These are phyloP conservation scores for Phytophthora idaei DNA, from an alignment of 352 stramenopile genomes.

Conservation along the genomic window DNA sequence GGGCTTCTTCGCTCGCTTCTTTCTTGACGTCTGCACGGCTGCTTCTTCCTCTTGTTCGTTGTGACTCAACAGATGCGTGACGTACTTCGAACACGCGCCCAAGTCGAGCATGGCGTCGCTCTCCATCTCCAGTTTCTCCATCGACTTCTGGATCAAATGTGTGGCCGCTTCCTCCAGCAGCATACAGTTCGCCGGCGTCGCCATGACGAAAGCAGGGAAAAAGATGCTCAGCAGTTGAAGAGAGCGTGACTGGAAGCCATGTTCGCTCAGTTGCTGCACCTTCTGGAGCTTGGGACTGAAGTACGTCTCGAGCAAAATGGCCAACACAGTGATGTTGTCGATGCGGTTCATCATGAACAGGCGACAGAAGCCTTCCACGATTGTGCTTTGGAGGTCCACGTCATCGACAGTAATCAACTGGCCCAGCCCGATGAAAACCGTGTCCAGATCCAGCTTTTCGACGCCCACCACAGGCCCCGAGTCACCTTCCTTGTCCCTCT, in stretches of 20 bases:
- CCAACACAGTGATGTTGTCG: constrained; percentile 60
- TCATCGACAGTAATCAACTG: constrained; percentile 61
- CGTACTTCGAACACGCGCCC: constrained; percentile 59
- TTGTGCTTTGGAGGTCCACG: constrained; percentile 71
- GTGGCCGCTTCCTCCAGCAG: constrained; percentile 70
- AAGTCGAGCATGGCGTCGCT: constrained; percentile 52
- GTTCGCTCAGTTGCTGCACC: constrained; percentile 55
- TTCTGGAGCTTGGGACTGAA: constrained; percentile 68
- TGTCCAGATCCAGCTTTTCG: constrained; percentile 61
- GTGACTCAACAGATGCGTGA: constrained; percentile 65
- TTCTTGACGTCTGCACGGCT: constrained; percentile 12
- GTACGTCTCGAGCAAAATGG: constrained; percentile 73
- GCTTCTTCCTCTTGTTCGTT: constrained; percentile 38
- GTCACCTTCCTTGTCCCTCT: constrained; percentile 33
- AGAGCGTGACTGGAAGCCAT: constrained; percentile 66
- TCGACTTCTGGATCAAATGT: constrained; percentile 64
- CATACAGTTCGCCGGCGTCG: constrained; percentile 59
- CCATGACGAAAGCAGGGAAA: constrained; percentile 70
- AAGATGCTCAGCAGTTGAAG: constrained; percentile 80
- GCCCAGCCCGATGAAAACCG: constrained; percentile 62
- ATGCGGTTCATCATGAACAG: constrained; percentile 79
- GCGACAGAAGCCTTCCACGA: constrained; percentile 80
- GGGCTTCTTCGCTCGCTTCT: constrained; percentile 28
- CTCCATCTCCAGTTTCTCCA: constrained; percentile 58
- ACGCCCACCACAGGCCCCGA: constrained; percentile 11